Evolutionary conservation across 2,329 filamentous ascomycete genomes (phyloP).

Genomic region (Xylaria sp.): DNA sequence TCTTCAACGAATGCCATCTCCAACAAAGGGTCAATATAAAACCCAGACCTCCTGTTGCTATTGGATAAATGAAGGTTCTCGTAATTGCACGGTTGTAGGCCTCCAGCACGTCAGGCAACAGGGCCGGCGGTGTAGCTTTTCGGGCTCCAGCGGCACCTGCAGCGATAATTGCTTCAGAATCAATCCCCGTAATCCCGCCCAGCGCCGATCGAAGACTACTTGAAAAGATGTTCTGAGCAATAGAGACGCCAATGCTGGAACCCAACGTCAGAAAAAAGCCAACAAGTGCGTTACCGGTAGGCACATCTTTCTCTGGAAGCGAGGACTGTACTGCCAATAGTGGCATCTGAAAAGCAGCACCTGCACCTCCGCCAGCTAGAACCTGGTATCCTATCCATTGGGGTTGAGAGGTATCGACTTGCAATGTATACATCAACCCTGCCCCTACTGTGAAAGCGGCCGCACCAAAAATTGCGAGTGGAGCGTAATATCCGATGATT

Average conservation of each 20-base stretch:
- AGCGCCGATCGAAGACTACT: conserved; percentile 16
- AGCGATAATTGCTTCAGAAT: conserved; percentile 13
- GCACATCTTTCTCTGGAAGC: conserved; percentile 20
- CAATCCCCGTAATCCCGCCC: neutral
- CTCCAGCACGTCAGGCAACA: conserved; percentile 8
- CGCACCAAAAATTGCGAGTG: neutral
- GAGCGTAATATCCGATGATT: conserved; percentile 16
- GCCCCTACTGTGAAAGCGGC: conserved; percentile 18
- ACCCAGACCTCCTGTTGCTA: conserved; percentile 15
- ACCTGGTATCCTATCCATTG: conserved; percentile 27
- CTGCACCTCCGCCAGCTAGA: conserved; percentile 14
- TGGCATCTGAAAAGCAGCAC: conserved; percentile 24
- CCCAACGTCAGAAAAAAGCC: conserved; percentile 23
- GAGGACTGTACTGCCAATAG: conserved; percentile 14
- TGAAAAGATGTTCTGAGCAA: conserved; percentile 23
- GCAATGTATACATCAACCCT: conserved; percentile 22
- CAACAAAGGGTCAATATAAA: conserved; percentile 11
- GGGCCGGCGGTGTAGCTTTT: conserved; percentile 3
- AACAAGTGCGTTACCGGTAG: conserved; percentile 25
- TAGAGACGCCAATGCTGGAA: conserved; percentile 15
- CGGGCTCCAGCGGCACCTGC: conserved; percentile 16
- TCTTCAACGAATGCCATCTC: conserved; percentile 13
- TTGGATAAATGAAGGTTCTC: conserved; percentile 18
- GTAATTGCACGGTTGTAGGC: conserved; percentile 10
- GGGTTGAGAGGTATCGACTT: conserved; percentile 12